These are phyloP conservation scores for Nepenthes alata DNA, from an alignment of 179 eudicot species.

Conservation along the genomic window DNA sequence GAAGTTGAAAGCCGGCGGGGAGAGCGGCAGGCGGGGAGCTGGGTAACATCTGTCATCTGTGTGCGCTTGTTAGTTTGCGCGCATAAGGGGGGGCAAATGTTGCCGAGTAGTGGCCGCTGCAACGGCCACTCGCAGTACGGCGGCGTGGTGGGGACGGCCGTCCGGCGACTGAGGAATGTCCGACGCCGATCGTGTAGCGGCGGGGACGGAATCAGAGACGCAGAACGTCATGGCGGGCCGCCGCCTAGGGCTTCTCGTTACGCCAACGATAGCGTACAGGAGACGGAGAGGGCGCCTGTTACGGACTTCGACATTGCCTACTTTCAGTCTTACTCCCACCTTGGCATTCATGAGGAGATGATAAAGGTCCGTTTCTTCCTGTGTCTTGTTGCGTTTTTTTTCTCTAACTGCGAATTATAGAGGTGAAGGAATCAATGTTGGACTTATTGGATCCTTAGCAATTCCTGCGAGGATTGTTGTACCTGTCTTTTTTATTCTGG, in stretches of 20 bases:
- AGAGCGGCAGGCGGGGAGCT: no score
- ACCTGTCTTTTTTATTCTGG: no score
- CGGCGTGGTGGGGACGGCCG: neutral
- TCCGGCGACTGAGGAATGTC: neutral
- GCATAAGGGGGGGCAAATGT: neutral
- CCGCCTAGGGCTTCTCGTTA: slow-evolving; percentile 16
- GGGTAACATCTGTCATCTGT: no score
- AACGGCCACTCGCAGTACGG: slow-evolving; percentile 1
- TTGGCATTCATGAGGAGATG: slow-evolving; percentile 98
- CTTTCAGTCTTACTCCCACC: slow-evolving; percentile 82
- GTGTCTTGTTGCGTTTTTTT: neutral
- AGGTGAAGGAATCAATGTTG: slow-evolving; percentile 9
- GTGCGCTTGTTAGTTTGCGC: no score
- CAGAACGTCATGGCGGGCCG: neutral
- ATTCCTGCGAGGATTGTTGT: slow-evolving; percentile 6
- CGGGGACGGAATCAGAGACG: slow-evolving; percentile 8
- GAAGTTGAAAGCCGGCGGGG: no score
- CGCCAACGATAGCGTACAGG: neutral
- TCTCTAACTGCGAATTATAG: neutral
- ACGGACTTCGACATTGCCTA: slow-evolving; percentile 88
- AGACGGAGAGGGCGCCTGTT: slow-evolving; percentile 32
- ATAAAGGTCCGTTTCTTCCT: slow-evolving; percentile 44
- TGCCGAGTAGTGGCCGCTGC: slow-evolving; percentile 1
- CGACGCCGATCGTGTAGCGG: slow-evolving; percentile 8
- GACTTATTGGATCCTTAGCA: slow-evolving; percentile 14